Conservation (phyloP, 345 rosid genomes). For the Populus tremula region DNA sequence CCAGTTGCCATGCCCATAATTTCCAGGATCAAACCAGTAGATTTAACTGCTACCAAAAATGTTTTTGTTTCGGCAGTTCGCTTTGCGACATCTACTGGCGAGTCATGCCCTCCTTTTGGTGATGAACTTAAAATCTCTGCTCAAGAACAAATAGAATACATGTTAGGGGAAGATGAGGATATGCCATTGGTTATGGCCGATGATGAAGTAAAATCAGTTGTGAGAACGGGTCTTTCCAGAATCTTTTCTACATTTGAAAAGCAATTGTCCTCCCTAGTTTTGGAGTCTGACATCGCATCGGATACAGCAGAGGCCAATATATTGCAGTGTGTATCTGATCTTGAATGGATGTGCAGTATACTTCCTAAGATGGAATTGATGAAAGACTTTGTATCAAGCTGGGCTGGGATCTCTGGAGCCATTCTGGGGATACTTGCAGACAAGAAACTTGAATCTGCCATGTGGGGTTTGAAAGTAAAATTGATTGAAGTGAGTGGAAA, state of each 20-base stretch:
- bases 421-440: slow-evolving; percentile 53
- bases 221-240: slow-evolving; percentile 49
- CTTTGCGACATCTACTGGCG: slow-evolving; percentile 64
- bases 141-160: slow-evolving; percentile 84
- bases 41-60: slow-evolving; percentile 46
- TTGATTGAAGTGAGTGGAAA: slow-evolving; percentile 73
- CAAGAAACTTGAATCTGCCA: slow-evolving; percentile 43
- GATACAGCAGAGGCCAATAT: slow-evolving; percentile 38
- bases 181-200: slow-evolving; percentile 49
- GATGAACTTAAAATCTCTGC: slow-evolving; percentile 77
- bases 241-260: slow-evolving; percentile 52
- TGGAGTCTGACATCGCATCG: slow-evolving; percentile 26
- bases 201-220: slow-evolving; percentile 66
- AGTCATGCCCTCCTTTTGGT: slow-evolving; percentile 50
- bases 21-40: slow-evolving; percentile 51
- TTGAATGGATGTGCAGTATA: slow-evolving; percentile 80
- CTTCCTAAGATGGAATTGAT: slow-evolving; percentile 67
- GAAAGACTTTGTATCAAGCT: slow-evolving; percentile 76
- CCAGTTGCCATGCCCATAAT: slow-evolving; percentile 53
- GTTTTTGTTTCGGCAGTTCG: slow-evolving; percentile 76
- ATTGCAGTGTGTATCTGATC: slow-evolving; percentile 47
- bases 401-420: slow-evolving; percentile 56
- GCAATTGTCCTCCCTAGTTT: slow-evolving; percentile 48
- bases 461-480: slow-evolving; percentile 77
- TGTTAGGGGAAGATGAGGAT: slow-evolving; percentile 72